Conservation (phyloP, 768 basidiomycete genomes). For the Goffeauzyma gilvescens region DNA sequence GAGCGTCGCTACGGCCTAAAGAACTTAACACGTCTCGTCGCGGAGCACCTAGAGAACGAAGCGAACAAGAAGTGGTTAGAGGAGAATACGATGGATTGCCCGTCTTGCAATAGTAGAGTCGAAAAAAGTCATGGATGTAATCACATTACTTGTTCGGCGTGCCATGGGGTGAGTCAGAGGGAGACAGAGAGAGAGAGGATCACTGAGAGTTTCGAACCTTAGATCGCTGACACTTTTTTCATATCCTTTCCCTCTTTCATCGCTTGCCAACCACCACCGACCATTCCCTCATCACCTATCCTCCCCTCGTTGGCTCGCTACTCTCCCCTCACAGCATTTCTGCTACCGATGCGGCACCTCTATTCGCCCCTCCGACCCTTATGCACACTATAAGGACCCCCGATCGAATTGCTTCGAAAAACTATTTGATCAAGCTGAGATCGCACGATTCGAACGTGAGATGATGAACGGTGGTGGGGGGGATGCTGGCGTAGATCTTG, state of each 20-base stretch:
- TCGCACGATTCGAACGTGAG: slow-evolving; percentile 24
- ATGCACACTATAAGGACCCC: slow-evolving; percentile 22
- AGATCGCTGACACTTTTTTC: not conserved
- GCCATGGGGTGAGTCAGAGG: no score
- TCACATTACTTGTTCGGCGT: slow-evolving; percentile 67
- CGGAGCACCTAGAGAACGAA: slow-evolving; percentile 50
- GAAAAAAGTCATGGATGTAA: slow-evolving; percentile 44
- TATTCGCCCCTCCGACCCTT: slow-evolving; percentile 25
- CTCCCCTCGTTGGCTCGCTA: no score
- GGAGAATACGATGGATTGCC: slow-evolving; percentile 44
- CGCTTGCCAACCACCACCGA: no score
- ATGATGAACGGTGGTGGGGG: slow-evolving; percentile 1
- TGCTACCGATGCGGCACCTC: slow-evolving; percentile 66
- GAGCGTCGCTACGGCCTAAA: slow-evolving; percentile 48
- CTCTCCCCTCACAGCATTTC: no score
- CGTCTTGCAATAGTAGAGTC: slow-evolving; percentile 52
- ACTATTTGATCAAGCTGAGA: slow-evolving; percentile 29
- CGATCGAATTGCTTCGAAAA: slow-evolving; percentile 24
- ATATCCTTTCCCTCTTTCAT: not conserved
- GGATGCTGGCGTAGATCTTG: no score
- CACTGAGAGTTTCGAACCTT: no score
- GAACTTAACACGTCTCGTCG: slow-evolving; percentile 46
- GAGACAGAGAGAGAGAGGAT: no score
- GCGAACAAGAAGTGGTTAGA: slow-evolving; percentile 57
- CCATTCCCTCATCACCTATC: no score